Evolutionary conservation across 169 alveolate species (phyloP), one percentile per base, ranked within the genome.

Genomic region (Cytauxzoon felis): DNA sequence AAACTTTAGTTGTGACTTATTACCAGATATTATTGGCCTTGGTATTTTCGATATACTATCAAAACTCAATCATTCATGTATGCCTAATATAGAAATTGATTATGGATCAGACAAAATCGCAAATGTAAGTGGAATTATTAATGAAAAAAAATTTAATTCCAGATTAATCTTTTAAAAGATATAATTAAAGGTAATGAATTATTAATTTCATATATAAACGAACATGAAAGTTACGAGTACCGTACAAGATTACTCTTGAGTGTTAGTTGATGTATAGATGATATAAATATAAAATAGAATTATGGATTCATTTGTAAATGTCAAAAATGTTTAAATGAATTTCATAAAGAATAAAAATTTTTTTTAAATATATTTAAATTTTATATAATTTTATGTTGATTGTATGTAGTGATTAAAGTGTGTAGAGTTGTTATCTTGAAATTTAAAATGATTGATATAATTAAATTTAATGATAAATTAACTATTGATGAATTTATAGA

Each of bases 11-110:
- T 58, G 59, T 16, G 76, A 64, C 21, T 7, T 75, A 32, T 47
- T 62, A n/a, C 85, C 85, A 6, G 85, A 75, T 24, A 65, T 52
- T 6, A 7, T 75, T 36, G 85, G 85, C 3, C 40, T 75, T 1
- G 85, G 85, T 5, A 63, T 75, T 18, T 75, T 52, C 23, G 34
- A 52, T n/a, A 49, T 50, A 6, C 24, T 75, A 24, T 75, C 85
- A 30, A 32, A 50, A 42, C 51, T 75, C 49, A 75, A 75, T 33
- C 85, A 75, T 38, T 75, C 85, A 3, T 75, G 85, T 33, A 16
- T n/a, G 4, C 85, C 85, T 5, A 75, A 75, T 38, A 40, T 75
- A 5, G 79, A 75, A 40, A 21, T 75, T 3, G 79, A 64, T n/a
- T 75, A 75, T 27, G 53, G 21, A 1, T 33, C 45, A 34, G 33